A percentile compares a stretch with the other conserved stretches of the same genome.
Conservation (phyloP, 129 eudicot genomes). For the Lactuca saligna region DNA sequence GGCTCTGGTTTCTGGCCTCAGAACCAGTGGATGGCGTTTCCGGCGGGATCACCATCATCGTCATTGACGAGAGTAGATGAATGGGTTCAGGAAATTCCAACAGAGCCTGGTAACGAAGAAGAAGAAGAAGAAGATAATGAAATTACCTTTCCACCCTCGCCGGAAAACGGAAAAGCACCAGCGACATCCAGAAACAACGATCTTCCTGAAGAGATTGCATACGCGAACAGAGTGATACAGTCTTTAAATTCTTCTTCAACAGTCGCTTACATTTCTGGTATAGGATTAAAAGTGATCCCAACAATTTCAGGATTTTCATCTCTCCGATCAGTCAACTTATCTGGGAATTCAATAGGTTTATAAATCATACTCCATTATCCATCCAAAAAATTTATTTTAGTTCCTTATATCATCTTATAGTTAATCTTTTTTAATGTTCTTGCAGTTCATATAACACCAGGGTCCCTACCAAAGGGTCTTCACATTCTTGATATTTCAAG, state of each 20-base stretch:
- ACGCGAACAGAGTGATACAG: slow-evolving; percentile 70
- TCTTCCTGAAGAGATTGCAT: slow-evolving; percentile 62
- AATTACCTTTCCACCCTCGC: slow-evolving; percentile 51
- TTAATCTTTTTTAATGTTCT: not conserved
- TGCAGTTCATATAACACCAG: slow-evolving; percentile 69
- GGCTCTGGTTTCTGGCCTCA: slow-evolving; percentile 67
- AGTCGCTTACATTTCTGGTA: slow-evolving; percentile 71
- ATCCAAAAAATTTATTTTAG: not conserved
- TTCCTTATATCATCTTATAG: not conserved
- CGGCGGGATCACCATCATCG: slow-evolving; percentile 39
- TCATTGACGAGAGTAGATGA: slow-evolving; percentile 57
- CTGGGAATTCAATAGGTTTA: slow-evolving; percentile 72
- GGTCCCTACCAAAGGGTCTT: slow-evolving; percentile 83
- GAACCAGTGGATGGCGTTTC: slow-evolving; percentile 88
- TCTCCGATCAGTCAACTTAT: slow-evolving; percentile 80
- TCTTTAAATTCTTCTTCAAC: slow-evolving; percentile 76
- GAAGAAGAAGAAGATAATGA: slow-evolving; percentile 37
- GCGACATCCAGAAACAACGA: slow-evolving; percentile 9
- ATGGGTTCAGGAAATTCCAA: slow-evolving; percentile 69
- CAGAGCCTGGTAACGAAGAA: slow-evolving; percentile 26
- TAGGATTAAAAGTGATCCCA: slow-evolving; percentile 73
- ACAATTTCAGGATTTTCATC: slow-evolving; percentile 53
- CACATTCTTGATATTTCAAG: slow-evolving; percentile 80
- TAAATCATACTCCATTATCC: not conserved
- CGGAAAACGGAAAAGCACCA: slow-evolving; percentile 36